A percentile compares a stretch with the other conserved stretches of the same genome.
Conservation (phyloP, 345 rosid genomes). For the Bruguiera parviflora region DNA sequence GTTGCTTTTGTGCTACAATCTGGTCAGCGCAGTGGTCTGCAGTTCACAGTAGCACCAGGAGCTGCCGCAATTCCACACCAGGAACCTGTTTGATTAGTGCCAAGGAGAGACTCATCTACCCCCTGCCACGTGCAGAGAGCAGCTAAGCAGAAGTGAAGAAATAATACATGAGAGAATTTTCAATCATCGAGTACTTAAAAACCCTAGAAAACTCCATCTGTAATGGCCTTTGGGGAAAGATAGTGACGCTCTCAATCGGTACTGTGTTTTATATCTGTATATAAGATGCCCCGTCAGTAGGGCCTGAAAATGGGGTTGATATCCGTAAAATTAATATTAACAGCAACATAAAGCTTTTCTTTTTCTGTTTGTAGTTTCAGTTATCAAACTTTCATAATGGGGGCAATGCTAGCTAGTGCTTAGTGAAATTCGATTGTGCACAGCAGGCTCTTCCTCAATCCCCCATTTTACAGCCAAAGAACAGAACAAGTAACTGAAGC, state of each 20-base stretch:
- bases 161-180: not conserved
- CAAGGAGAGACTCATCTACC: not conserved
- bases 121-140: not conserved
- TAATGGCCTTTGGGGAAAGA: not conserved
- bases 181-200: not conserved
- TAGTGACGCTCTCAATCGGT: not conserved
- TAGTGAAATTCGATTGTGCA: too few species aligned
- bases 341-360: too few species aligned
- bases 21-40: slow-evolving; percentile 68
- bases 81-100: slow-evolving; percentile 40
- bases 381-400: too few species aligned
- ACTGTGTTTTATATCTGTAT: not conserved
- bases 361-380: too few species aligned
- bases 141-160: not conserved
- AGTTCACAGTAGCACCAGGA: slow-evolving; percentile 63
- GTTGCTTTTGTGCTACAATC: slow-evolving; percentile 88
- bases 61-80: slow-evolving; percentile 42
- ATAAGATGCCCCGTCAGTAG: not conserved
- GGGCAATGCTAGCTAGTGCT: too few species aligned
- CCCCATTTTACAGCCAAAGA: too few species aligned
- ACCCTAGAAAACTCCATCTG: not conserved
- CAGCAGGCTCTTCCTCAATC: too few species aligned
- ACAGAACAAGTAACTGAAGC: too few species aligned
- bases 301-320: not conserved
- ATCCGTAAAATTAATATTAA: not conserved